These are phyloP conservation scores for Phytophthora podocarpi DNA, from an alignment of 352 stramenopile genomes.

Conservation along the genomic window DNA sequence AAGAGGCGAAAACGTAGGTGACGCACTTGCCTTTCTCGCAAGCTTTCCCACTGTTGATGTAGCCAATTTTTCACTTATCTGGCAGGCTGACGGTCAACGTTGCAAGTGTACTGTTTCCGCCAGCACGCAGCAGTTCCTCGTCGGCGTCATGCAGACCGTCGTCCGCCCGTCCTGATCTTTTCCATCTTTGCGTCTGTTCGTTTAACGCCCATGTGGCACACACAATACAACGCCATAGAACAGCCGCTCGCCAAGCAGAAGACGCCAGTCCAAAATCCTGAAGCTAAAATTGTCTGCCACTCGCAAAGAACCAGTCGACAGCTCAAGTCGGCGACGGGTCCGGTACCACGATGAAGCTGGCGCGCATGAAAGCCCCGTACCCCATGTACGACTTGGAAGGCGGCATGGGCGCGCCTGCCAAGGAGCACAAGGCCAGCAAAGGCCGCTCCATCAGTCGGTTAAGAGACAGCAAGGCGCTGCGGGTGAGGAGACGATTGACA, in stretches of 20 bases:
- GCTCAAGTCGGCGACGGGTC: slow-evolving; percentile 12
- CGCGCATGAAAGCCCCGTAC: slow-evolving; percentile 35
- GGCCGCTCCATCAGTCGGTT: slow-evolving; percentile 21
- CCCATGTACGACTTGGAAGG: slow-evolving; percentile 42
- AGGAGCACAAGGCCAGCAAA: slow-evolving; percentile 30
- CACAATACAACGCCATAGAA: slow-evolving; percentile 11
- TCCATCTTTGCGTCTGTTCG: too few species aligned
- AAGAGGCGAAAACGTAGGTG: too few species aligned
- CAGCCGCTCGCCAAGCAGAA: slow-evolving; percentile 1
- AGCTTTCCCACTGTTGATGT: too few species aligned
- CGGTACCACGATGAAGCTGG: slow-evolving; percentile 26
- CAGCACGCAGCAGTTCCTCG: too few species aligned
- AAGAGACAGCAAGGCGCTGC: slow-evolving; percentile 38
- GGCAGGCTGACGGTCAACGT: too few species aligned
- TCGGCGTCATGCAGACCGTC: background rate
- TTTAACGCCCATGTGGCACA: slow-evolving; percentile 17
- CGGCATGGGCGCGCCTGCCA: slow-evolving; percentile 20
- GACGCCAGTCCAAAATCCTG: slow-evolving; percentile 19
- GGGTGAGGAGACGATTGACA: slow-evolving; percentile 11
- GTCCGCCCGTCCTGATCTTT: background rate
- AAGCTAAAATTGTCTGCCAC: slow-evolving; percentile 23
- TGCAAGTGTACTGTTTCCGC: too few species aligned
- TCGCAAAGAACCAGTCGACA: slow-evolving; percentile 18
- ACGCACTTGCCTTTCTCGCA: background rate
- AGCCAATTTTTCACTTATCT: too few species aligned